Percentiles rank a stretch among this genome's conserved stretches.
These are phyloP conservation scores for Microcyclospora tardicrescens DNA, from an alignment of 2,329 filamentous ascomycete species.

Conservation along the genomic window DNA sequence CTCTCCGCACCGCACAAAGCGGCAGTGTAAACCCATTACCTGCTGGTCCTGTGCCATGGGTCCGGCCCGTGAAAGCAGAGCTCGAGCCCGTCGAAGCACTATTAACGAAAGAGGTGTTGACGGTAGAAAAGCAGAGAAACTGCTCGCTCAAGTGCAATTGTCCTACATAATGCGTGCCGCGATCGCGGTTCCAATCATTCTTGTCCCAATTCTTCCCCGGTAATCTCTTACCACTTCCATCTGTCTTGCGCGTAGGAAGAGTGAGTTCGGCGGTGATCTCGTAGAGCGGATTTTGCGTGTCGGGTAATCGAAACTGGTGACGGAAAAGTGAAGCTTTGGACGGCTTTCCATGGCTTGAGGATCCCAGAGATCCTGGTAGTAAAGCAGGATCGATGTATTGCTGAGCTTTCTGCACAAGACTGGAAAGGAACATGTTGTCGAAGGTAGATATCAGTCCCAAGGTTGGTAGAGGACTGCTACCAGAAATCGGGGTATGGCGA, in stretches of 20 bases:
- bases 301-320: slow-evolving; percentile 87
- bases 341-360: slow-evolving; percentile 66
- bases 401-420: slow-evolving; percentile 89
- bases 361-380: slow-evolving; percentile 38
- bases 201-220: slow-evolving; percentile 44
- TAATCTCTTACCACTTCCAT: slow-evolving; percentile 6
- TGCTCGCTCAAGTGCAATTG: slow-evolving; percentile 88
- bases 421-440: slow-evolving; percentile 50
- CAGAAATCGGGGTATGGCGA: neutral
- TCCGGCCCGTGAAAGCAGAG: slow-evolving; percentile 79
- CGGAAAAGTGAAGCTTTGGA: slow-evolving; percentile 90
- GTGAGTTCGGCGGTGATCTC: slow-evolving; percentile 95
- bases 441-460: neutral
- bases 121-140: slow-evolving; percentile 93
- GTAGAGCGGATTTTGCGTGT: slow-evolving; percentile 82
- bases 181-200: slow-evolving; percentile 54
- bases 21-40: slow-evolving; percentile 95
- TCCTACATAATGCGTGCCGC: slow-evolving; percentile 62
- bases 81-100: slow-evolving; percentile 68
- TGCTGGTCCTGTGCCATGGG: slow-evolving; percentile 79
- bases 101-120: slow-evolving; percentile 72
- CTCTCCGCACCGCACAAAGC: slow-evolving; percentile 76
- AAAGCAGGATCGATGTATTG: slow-evolving; percentile 85
- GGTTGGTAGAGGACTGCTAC: too few relatives aligned
- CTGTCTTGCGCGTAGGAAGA: slow-evolving; percentile 52